phyloP scores from a whole-genome alignment of 768 basidiomycete genomes.

The Rhodotorula sphaerocarpa region DNA sequence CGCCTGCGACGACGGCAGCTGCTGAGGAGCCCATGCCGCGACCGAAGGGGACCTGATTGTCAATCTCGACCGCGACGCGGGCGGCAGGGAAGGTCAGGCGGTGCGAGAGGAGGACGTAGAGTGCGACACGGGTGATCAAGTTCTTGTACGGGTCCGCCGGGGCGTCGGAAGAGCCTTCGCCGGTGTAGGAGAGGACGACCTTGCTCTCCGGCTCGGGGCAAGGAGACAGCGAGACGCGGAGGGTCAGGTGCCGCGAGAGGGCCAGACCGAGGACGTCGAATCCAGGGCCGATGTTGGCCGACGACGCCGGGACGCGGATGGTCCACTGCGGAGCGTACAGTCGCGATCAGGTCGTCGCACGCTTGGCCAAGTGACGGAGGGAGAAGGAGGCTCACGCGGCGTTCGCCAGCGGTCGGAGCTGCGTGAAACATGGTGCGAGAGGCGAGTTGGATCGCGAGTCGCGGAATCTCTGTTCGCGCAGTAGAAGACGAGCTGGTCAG shows the following conservation, averaged over 20 bases:
- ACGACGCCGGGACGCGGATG: constrained; percentile 89
- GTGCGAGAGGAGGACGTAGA: constrained; percentile 94
- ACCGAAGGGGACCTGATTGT: constrained; percentile 95
- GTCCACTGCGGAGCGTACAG: constrained; percentile 18
- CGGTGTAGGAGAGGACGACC: constrained; percentile 67
- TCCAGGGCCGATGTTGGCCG: constrained; percentile 96
- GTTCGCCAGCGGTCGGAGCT: constrained; percentile 23
- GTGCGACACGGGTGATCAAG: constrained; percentile 88
- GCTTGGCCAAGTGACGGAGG: too few species aligned
- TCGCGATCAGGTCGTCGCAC: too few species aligned
- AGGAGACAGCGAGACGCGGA: constrained; percentile 54
- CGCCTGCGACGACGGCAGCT: constrained; percentile 96
- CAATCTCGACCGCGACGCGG: constrained; percentile 57
- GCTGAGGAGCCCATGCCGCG: constrained; percentile 95
- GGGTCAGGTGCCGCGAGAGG: constrained; percentile 71
- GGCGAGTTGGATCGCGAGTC: constrained; percentile 20
- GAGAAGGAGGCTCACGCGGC: constrained; percentile 3
- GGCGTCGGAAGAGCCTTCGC: constrained; percentile 82
- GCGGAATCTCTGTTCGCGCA: not conserved
- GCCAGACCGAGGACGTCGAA: constrained; percentile 99
- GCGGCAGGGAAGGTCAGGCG: constrained; percentile 53
- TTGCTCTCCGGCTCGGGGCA: constrained; percentile 41
- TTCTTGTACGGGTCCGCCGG: constrained; percentile 94
- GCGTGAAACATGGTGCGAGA: constrained; percentile 15
- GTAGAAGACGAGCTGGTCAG: too few species aligned